Evolutionary conservation across 2,329 filamentous ascomycete species (phyloP).

Genomic region (Colletotrichum lindemuthianum): DNA sequence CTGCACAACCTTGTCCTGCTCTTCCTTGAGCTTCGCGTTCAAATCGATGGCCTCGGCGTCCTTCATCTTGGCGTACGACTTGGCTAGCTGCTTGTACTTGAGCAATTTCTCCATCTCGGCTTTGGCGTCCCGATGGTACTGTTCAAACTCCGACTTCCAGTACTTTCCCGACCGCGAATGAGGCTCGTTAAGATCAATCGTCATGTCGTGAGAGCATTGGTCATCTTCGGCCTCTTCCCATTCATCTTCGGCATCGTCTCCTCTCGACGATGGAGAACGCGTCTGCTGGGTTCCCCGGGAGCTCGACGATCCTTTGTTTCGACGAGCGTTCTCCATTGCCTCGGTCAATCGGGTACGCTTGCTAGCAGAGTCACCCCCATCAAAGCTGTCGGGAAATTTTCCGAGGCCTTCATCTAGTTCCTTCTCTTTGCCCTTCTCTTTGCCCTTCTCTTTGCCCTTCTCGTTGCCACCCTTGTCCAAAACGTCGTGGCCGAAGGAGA

Average conservation of each 20-base stretch:
- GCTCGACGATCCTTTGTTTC: slow-evolving; percentile 36
- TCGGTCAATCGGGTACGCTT: slow-evolving; percentile 57
- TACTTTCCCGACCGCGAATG: slow-evolving; percentile 80
- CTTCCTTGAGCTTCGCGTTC: slow-evolving; percentile 72
- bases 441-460: slow-evolving; percentile 41
- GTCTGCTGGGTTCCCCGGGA: slow-evolving; percentile 27
- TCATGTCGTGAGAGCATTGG: slow-evolving; percentile 68
- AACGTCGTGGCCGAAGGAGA: slow-evolving; percentile 71
- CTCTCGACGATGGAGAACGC: slow-evolving; percentile 30
- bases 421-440: slow-evolving; percentile 40
- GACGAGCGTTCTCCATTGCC: slow-evolving; percentile 56
- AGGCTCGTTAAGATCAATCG: slow-evolving; percentile 77
- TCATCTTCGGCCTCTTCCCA: slow-evolving; percentile 61
- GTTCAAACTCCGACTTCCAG: slow-evolving; percentile 82
- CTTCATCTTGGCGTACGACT: slow-evolving; percentile 81
- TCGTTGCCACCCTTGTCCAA: slow-evolving; percentile 48
- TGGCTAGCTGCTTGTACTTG: slow-evolving; percentile 82
- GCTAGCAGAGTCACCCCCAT: slow-evolving; percentile 37
- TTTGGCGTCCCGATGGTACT: slow-evolving; percentile 77
- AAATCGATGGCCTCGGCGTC: slow-evolving; percentile 76
- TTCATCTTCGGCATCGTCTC: slow-evolving; percentile 52
- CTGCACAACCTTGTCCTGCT: slow-evolving; percentile 70
- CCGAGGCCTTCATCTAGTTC: slow-evolving; percentile 44
- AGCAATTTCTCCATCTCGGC: slow-evolving; percentile 81
- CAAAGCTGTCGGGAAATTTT: slow-evolving; percentile 44